Conservation (phyloP, 1,284 basidiomycete species). For the Pseudozyma tsukubaensis region DNA sequence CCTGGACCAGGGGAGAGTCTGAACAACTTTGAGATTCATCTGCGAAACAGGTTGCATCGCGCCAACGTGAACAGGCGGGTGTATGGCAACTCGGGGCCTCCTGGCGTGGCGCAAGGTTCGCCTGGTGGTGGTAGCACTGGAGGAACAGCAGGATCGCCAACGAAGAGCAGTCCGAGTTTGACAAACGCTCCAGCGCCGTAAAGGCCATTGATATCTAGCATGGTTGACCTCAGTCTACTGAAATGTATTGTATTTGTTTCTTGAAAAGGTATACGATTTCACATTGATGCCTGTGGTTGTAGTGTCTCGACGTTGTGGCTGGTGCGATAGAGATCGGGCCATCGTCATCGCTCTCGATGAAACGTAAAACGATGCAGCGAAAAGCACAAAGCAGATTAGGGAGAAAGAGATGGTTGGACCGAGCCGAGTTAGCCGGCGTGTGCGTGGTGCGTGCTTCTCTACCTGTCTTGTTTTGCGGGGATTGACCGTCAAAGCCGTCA, state of each 20-base stretch:
- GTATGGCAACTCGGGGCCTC: conserved; percentile 35
- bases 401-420: neutral
- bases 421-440: neutral
- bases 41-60: conserved; percentile 80
- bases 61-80: conserved; percentile 58
- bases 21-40: conserved; percentile 91
- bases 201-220: too few species aligned
- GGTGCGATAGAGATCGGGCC: too few species aligned
- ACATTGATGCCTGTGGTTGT: too few species aligned
- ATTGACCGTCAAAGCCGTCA: neutral
- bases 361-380: too few species aligned
- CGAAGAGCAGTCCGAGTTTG: conserved; percentile 9
- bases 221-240: neutral
- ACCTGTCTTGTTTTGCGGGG: neutral
- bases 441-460: neutral
- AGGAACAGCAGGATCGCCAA: conserved; percentile 1
- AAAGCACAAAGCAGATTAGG: too few species aligned
- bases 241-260: neutral
- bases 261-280: too few species aligned
- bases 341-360: too few species aligned
- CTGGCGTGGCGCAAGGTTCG: conserved; percentile 6
- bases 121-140: neutral
- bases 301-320: too few species aligned
- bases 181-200: conserved; percentile 2
- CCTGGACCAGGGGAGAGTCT: conserved; percentile 90